A percentile compares a stretch with the other conserved stretches of the same genome.
These are phyloP conservation scores for Prototheca wickerhamii DNA, from an alignment of 163 green algal genomes.

Conservation along the genomic window DNA sequence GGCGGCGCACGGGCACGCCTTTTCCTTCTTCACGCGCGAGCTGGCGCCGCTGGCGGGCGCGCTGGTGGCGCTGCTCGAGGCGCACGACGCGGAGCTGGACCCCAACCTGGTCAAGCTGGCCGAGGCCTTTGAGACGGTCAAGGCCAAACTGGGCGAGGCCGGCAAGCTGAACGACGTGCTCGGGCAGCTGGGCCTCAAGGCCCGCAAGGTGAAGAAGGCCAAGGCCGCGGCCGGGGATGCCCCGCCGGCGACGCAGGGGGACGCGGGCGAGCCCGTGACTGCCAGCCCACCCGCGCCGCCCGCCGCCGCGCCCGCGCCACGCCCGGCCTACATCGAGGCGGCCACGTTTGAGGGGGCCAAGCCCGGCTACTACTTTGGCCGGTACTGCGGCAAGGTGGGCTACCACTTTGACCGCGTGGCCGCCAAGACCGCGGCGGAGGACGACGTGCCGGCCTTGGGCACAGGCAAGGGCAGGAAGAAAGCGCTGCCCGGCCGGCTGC, in stretches of 20 bases:
- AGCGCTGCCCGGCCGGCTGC: conserved; percentile 50
- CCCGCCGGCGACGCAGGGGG: background rate
- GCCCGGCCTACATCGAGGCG: conserved; percentile 21
- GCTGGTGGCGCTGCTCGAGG: conserved; percentile 56
- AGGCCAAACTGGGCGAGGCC: conserved; percentile 23
- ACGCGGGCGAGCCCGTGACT: background rate
- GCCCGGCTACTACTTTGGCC: conserved; percentile 39
- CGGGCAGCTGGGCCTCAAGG: conserved; percentile 23
- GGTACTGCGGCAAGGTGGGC: conserved; percentile 32
- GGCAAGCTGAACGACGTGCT: conserved; percentile 24
- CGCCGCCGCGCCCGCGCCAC: background rate
- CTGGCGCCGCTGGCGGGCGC: conserved; percentile 59
- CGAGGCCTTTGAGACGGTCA: conserved; percentile 51
- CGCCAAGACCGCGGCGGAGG: background rate
- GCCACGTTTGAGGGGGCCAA: conserved; percentile 28
- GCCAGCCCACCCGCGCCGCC: too few relatives aligned
- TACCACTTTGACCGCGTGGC: conserved; percentile 41
- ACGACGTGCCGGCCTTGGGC: background rate
- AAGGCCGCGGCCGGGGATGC: conserved; percentile 1
- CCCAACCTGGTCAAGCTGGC: conserved; percentile 69
- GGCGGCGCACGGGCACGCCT: conserved; percentile 66
- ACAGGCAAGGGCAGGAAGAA: conserved; percentile 5
- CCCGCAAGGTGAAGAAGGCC: conserved; percentile 10
- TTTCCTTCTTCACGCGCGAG: conserved; percentile 79
- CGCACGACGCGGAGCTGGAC: conserved; percentile 57